These are phyloP conservation scores for Scedosporium minutisporum DNA, from an alignment of 2,329 filamentous ascomycete genomes.

Conservation along the genomic window DNA sequence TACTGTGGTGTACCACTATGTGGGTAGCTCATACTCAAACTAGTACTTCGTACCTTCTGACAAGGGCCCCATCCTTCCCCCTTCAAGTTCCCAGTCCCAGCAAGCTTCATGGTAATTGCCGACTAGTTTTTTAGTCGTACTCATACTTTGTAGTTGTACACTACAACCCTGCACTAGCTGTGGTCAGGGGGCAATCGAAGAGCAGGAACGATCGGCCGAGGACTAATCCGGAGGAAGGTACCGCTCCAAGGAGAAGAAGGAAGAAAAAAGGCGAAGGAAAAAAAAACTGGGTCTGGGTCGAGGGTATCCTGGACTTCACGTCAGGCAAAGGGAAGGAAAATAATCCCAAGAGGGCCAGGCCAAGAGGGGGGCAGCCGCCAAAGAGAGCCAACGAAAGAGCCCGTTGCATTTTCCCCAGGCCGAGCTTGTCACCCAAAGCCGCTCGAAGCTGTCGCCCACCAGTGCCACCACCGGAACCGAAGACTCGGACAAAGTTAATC, in stretches of 20 bases:
- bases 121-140: neutral
- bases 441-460: neutral
- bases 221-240: neutral
- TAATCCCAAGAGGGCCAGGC: neutral
- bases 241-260: neutral
- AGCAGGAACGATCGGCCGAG: neutral
- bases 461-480: neutral
- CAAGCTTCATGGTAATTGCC: conserved; percentile 3
- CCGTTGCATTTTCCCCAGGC: neutral
- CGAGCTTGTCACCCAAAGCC: neutral
- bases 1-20: neutral
- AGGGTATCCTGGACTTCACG: neutral
- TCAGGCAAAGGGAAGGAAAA: neutral
- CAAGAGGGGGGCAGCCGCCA: neutral
- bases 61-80: neutral
- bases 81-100: neutral
- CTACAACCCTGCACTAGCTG: neutral
- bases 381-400: neutral
- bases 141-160: neutral
- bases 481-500: neutral
- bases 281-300: neutral
- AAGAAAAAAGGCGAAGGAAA: neutral
- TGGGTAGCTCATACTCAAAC: neutral
- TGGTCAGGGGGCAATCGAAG: neutral
- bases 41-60: neutral